Evolutionary conservation across 2,329 filamentous ascomycete genomes (phyloP).

Genomic region (Pseudocercospora eumusae): DNA sequence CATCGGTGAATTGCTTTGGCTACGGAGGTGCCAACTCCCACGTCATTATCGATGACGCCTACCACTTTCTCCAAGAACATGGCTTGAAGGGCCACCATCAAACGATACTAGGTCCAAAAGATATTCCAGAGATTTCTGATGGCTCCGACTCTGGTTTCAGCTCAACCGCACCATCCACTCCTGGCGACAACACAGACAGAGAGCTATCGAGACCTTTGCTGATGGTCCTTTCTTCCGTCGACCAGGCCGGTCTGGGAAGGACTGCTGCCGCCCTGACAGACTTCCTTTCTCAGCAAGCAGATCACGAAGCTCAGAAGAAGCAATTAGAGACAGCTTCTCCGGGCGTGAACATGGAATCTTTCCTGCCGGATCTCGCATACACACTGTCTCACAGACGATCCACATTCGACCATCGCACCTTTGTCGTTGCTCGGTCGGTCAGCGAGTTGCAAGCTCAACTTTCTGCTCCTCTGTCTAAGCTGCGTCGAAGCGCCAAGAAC

Average conservation of each 20-base stretch:
- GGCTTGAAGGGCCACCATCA: constrained; percentile 18
- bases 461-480: constrained; percentile 34
- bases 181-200: neutral
- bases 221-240: neutral
- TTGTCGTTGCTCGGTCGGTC: neutral
- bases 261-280: neutral
- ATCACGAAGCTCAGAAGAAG: neutral
- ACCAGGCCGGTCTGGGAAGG: neutral
- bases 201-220: neutral
- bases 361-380: constrained; percentile 11
- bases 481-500: neutral
- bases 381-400: constrained; percentile 12
- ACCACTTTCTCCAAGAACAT: constrained; percentile 11
- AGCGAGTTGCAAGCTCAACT: constrained; percentile 22
- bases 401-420: constrained; percentile 7
- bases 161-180: neutral
- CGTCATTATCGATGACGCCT: constrained; percentile 33
- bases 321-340: neutral
- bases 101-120: neutral
- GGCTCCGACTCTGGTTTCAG: neutral
- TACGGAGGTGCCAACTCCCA: constrained; percentile 37
- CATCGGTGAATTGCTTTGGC: constrained; percentile 32
- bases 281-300: neutral
- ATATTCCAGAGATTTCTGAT: neutral
- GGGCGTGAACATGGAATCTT: neutral